Percentiles rank a stretch among this genome's conserved stretches.
Evolutionary conservation across 148 eudicot species (phyloP).

Genomic region (Silene latifolia): DNA sequence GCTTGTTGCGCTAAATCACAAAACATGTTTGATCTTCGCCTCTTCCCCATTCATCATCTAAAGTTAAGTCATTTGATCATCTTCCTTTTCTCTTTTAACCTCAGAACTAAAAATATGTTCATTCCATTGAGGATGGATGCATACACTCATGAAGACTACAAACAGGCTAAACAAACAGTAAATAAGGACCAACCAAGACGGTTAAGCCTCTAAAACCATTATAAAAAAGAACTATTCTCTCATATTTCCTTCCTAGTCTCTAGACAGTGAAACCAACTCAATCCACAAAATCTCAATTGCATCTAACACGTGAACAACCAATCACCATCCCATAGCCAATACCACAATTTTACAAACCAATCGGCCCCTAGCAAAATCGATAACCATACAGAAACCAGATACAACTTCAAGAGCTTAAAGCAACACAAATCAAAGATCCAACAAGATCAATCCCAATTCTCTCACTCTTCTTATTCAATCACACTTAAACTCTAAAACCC

Average conservation of each 20-base stretch:
- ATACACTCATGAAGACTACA: not conserved
- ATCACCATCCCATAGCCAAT: not conserved
- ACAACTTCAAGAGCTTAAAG: not conserved
- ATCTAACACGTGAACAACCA: not conserved
- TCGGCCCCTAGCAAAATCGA: not conserved
- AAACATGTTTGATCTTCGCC: not conserved
- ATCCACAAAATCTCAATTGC: not conserved
- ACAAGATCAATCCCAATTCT: conserved; percentile 1
- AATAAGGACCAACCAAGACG: not conserved
- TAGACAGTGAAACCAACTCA: not conserved
- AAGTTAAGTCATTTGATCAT: not conserved
- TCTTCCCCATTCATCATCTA: not conserved
- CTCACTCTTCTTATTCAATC: conserved; percentile 3
- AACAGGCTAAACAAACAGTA: not conserved
- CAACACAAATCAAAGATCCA: not conserved
- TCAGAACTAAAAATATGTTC: not conserved
- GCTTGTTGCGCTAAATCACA: not conserved
- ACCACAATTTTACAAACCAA: not conserved
- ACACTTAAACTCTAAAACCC: conserved; percentile 6
- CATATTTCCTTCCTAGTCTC: not conserved
- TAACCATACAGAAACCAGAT: not conserved
- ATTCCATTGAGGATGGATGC: not conserved
- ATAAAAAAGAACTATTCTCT: not conserved
- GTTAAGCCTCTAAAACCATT: not conserved
- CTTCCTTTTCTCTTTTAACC: not conserved